A percentile compares a stretch with the other conserved stretches of the same genome.
These are phyloP conservation scores for Aspergillus fischeri DNA, from an alignment of 2,329 filamentous ascomycete genomes.

Conservation along the genomic window DNA sequence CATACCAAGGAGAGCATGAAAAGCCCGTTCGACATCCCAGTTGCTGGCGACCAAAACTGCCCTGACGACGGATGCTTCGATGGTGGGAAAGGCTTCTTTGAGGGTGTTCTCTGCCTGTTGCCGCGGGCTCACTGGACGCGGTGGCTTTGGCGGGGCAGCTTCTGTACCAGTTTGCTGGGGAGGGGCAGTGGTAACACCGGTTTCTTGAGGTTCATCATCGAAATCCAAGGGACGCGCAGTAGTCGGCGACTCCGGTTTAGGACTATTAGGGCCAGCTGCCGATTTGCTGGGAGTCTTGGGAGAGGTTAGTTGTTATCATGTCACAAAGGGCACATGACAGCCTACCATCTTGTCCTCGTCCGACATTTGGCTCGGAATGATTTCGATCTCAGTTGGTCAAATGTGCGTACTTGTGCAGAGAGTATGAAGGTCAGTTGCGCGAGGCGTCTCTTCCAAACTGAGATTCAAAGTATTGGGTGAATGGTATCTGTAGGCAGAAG, in stretches of 20 bases:
- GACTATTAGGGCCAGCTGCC: slow-evolving; percentile 25
- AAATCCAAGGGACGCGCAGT: slow-evolving; percentile 56
- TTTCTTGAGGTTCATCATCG: slow-evolving; percentile 52
- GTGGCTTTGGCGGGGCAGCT: slow-evolving; percentile 71
- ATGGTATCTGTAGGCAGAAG: slow-evolving; percentile 18
- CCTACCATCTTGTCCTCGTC: slow-evolving; percentile 36
- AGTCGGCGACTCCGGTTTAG: slow-evolving; percentile 50
- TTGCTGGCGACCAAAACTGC: slow-evolving; percentile 83
- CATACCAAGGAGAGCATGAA: slow-evolving; percentile 85
- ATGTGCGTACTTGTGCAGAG: neutral
- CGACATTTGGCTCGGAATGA: slow-evolving; percentile 24
- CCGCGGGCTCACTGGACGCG: slow-evolving; percentile 72
- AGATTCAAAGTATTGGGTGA: neutral
- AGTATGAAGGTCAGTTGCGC: neutral
- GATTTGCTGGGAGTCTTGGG: slow-evolving; percentile 36
- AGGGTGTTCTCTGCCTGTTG: slow-evolving; percentile 84
- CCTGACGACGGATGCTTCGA: slow-evolving; percentile 76
- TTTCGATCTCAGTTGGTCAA: neutral
- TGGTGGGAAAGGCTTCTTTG: slow-evolving; percentile 86
- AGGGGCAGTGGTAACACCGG: slow-evolving; percentile 27
- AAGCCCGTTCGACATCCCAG: slow-evolving; percentile 85
- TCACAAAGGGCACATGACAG: slow-evolving; percentile 8
- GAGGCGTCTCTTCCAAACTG: neutral
- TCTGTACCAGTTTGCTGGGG: slow-evolving; percentile 27
- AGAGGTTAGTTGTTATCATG: slow-evolving; percentile 11